phyloP scores from a whole-genome alignment of 1,139 yeast species.

The Lodderomyces margitis region DNA sequence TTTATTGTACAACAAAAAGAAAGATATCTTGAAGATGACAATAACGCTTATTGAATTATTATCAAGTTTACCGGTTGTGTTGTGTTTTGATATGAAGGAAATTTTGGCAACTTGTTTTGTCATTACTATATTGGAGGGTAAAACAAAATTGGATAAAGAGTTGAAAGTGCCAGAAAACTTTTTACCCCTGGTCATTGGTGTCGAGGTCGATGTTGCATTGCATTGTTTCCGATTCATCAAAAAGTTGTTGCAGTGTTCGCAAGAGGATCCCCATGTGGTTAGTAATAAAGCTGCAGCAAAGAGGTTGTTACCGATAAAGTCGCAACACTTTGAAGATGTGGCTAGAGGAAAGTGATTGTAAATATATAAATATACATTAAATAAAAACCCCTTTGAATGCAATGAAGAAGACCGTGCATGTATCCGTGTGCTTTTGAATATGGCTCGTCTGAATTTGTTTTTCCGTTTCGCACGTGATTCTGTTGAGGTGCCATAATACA shows the following conservation, averaged over 20 bases:
- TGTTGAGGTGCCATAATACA: too few relatives aligned
- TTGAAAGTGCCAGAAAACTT: constrained; percentile 26
- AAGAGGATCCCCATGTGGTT: constrained; percentile 27
- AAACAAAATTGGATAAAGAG: constrained; percentile 17
- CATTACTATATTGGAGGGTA: constrained; percentile 31
- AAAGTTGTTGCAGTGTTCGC: constrained; percentile 27
- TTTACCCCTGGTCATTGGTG: constrained; percentile 19
- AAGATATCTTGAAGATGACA: constrained; percentile 34
- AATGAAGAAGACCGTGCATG: not conserved
- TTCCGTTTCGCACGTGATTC: too few relatives aligned
- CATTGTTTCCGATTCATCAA: constrained; percentile 35
- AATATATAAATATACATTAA: too few relatives aligned
- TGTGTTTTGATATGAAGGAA: constrained; percentile 34
- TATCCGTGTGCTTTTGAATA: too few relatives aligned
- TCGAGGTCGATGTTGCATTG: constrained; percentile 23
- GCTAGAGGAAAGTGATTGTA: constrained; percentile 1
- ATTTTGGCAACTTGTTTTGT: constrained; percentile 36
- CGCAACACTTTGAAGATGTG: constrained; percentile 7
- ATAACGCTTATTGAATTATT: constrained; percentile 39
- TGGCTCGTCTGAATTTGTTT: too few relatives aligned
- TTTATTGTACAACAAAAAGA: constrained; percentile 23
- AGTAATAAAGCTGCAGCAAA: constrained; percentile 33
- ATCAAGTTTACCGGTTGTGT: constrained; percentile 40
- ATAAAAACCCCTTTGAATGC: too few relatives aligned
- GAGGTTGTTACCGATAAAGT: constrained; percentile 18